These are phyloP conservation scores for Zea luxurians DNA, from an alignment of 176 grass and related monocot species.

Conservation along the genomic window DNA sequence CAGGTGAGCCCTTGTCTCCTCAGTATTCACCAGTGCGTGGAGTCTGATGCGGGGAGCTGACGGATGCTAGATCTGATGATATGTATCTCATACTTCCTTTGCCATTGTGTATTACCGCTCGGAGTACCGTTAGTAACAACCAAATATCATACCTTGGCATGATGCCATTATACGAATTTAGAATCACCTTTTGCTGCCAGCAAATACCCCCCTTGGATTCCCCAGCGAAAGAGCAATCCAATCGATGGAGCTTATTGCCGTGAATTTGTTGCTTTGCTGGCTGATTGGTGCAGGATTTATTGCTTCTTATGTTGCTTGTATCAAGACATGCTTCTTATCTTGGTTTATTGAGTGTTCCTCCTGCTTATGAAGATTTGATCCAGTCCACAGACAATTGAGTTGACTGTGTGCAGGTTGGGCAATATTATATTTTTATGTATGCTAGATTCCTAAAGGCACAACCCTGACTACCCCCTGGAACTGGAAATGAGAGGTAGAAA, in stretches of 20 bases:
- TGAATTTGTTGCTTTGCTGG: not conserved
- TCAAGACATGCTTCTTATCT: not conserved
- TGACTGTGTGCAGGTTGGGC: not conserved
- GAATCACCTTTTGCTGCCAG: not conserved
- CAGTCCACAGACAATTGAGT: not conserved
- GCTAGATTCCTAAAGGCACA: not conserved
- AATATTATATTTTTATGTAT: not conserved
- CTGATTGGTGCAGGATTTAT: not conserved
- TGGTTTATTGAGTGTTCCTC: not conserved
- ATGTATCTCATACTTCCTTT: not conserved
- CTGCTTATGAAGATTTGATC: not conserved
- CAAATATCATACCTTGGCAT: not conserved
- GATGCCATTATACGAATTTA: no score
- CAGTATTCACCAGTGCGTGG: not conserved
- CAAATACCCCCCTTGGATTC: not conserved
- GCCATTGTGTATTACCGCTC: no score
- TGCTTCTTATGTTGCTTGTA: not conserved
- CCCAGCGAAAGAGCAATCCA: not conserved
- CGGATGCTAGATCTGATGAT: not conserved
- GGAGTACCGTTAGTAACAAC: no score
- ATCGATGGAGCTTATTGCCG: not conserved
- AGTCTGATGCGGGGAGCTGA: not conserved
- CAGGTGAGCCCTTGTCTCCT: slow-evolving; percentile 40
- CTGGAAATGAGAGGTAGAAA: not conserved
- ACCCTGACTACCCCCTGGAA: not conserved